These are phyloP conservation scores for Arthroderma sp. DNA, from an alignment of 2,329 filamentous ascomycete species.

Conservation along the genomic window DNA sequence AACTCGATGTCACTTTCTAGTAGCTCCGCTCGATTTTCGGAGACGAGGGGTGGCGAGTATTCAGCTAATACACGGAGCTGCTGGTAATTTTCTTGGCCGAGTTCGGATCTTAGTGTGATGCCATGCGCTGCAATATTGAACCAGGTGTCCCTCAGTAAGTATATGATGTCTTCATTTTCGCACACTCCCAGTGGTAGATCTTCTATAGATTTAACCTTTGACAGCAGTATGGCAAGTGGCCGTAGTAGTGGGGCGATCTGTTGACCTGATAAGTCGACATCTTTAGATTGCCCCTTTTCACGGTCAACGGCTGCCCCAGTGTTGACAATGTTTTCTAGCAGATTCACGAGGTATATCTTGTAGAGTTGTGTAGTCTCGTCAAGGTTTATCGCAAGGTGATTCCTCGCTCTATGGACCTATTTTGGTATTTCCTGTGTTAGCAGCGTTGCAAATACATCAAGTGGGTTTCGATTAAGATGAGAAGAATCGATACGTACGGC, in stretches of 20 bases:
- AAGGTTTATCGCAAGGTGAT: constrained; percentile 61
- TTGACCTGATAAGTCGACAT: constrained; percentile 67
- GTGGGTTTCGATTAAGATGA: constrained; percentile 1
- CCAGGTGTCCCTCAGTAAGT: constrained; percentile 82
- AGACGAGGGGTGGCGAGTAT: constrained; percentile 74
- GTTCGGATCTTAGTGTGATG: constrained; percentile 61
- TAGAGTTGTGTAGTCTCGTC: constrained; percentile 58
- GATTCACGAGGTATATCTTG: constrained; percentile 67
- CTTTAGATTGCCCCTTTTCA: constrained; percentile 59
- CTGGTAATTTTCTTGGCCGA: constrained; percentile 57
- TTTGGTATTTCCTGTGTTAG: not conserved
- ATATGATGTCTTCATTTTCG: constrained; percentile 51
- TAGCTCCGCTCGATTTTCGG: constrained; percentile 77
- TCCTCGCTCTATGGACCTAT: constrained; percentile 62
- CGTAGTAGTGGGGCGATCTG: constrained; percentile 81
- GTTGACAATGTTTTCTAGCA: constrained; percentile 77
- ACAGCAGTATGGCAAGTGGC: constrained; percentile 75
- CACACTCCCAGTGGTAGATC: constrained; percentile 18
- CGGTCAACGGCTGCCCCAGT: constrained; percentile 74
- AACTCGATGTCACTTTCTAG: constrained; percentile 94
- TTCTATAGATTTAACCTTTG: constrained; percentile 24
- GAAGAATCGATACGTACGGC: constrained; percentile 44
- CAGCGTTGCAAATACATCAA: not conserved
- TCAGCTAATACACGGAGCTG: constrained; percentile 76
- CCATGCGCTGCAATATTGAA: constrained; percentile 96